Percentiles rank a stretch among this genome's conserved stretches.
Conservation (phyloP, 257 asterid genomes). For the Dorcoceras hygrometricum region DNA sequence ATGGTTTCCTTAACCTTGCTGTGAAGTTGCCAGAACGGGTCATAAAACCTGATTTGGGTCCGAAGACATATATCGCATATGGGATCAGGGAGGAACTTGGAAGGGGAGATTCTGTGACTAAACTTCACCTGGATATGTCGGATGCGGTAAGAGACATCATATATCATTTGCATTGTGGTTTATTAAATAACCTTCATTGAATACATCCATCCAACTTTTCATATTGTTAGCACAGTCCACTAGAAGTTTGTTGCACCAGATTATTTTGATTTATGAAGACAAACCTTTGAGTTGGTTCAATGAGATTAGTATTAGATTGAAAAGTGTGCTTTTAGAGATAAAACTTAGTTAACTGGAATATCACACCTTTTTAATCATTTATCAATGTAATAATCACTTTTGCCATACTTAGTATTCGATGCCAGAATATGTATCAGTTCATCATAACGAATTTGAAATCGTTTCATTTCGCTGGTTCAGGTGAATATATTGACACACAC, state of each 20-base stretch:
- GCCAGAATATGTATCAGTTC: no score
- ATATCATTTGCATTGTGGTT: no score
- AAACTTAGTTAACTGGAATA: not conserved
- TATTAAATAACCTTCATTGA: no score
- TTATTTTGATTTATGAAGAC: not conserved
- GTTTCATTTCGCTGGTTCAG: constrained; percentile 39
- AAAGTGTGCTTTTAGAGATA: not conserved
- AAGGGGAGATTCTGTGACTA: constrained; percentile 96
- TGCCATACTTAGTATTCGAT: not conserved
- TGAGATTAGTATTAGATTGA: not conserved
- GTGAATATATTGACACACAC: constrained; percentile 91
- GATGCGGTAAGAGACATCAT: constrained; percentile 67
- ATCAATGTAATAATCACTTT: not conserved
- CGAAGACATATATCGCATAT: constrained; percentile 92
- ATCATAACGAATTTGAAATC: not conserved
- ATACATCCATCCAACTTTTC: no score
- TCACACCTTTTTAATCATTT: not conserved
- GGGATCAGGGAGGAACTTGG: constrained; percentile 73
- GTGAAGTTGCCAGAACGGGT: constrained; percentile 63
- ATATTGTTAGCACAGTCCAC: no score
- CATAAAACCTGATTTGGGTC: constrained; percentile 91
- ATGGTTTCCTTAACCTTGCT: constrained; percentile 80
- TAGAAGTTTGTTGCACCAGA: not conserved
- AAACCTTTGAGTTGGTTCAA: not conserved
- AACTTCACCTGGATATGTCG: constrained; percentile 93